A percentile compares a stretch with the other conserved stretches of the same genome.
Evolutionary conservation across 352 stramenopile species (phyloP).

Genomic region (Phytophthora citrophthora): DNA sequence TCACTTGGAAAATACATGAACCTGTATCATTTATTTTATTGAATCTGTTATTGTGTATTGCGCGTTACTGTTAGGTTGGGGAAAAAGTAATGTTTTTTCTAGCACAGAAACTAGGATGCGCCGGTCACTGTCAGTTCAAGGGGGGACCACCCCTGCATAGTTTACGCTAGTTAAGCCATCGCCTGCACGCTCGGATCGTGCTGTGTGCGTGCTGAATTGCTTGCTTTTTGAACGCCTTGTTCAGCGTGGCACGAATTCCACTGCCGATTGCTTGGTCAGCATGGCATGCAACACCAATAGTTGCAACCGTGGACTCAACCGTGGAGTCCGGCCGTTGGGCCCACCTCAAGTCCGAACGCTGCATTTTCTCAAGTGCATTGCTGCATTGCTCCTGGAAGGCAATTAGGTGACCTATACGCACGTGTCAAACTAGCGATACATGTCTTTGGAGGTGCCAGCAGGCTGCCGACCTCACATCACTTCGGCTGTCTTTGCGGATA

Average conservation of each 20-base stretch:
- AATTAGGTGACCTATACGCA: conserved; percentile 18
- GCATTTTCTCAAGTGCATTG: conserved; percentile 6
- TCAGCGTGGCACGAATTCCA: neutral
- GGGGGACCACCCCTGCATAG: too few species aligned
- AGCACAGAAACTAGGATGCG: too few species aligned
- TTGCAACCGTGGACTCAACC: too few species aligned
- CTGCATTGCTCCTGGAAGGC: neutral
- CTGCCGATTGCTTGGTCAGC: conserved; percentile 11
- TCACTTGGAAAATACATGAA: too few species aligned
- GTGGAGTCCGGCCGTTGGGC: neutral
- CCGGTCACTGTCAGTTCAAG: too few species aligned
- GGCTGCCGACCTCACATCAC: neutral
- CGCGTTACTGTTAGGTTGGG: neutral
- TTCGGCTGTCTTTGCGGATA: conserved; percentile 17
- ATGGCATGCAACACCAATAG: neutral
- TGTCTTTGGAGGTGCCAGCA: neutral
- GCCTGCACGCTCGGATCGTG: too few species aligned
- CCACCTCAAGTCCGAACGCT: conserved; percentile 5
- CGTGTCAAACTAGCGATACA: conserved; percentile 20
- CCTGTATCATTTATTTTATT: neutral
- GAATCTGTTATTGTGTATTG: neutral
- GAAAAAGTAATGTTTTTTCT: too few species aligned
- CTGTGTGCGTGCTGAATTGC: too few species aligned
- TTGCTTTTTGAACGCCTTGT: too few species aligned
- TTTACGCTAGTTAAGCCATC: too few species aligned